Evolutionary conservation across 2,329 filamentous ascomycete species (phyloP).

Genomic region (Colletotrichum filicis): DNA sequence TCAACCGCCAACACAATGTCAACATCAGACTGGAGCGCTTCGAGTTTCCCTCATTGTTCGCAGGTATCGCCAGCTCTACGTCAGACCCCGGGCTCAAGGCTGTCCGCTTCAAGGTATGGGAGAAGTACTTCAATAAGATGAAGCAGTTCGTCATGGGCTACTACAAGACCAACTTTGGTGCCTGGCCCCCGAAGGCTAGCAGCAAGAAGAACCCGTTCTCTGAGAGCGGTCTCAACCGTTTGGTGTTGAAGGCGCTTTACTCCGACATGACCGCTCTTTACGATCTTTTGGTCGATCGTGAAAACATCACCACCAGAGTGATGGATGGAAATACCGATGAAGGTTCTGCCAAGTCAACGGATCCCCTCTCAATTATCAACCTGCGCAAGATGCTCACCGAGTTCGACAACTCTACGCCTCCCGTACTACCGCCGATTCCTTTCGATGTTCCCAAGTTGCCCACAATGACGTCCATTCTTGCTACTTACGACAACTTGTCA

Average conservation of each 20-base stretch:
- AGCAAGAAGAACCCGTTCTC: conserved; percentile 93
- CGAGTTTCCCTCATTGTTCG: conserved; percentile 90
- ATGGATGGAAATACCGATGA: conserved; percentile 70
- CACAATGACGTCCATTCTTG: conserved; percentile 71
- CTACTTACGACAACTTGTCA: conserved; percentile 72
- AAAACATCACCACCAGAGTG: conserved; percentile 80
- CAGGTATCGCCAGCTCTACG: conserved; percentile 87
- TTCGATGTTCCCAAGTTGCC: conserved; percentile 88
- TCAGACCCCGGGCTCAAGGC: conserved; percentile 80
- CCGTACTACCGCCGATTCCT: conserved; percentile 89
- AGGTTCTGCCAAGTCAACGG: conserved; percentile 51
- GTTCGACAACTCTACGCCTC: conserved; percentile 89
- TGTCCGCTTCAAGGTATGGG: conserved; percentile 89
- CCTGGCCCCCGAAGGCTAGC: conserved; percentile 90
- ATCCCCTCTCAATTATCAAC: conserved; percentile 73
- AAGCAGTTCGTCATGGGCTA: conserved; percentile 78
- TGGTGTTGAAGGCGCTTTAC: conserved; percentile 85
- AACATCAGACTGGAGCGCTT: conserved; percentile 84
- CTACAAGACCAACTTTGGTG: conserved; percentile 69
- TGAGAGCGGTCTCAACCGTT: conserved; percentile 85
- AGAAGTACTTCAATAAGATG: conserved; percentile 77
- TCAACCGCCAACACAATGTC: conserved; percentile 76
- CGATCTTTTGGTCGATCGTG: conserved; percentile 86
- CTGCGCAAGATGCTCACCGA: conserved; percentile 85
- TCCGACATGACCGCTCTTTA: conserved; percentile 88